phyloP scores from a whole-genome alignment of 1,284 basidiomycete species.

The Sphaerobolus stellatus region DNA sequence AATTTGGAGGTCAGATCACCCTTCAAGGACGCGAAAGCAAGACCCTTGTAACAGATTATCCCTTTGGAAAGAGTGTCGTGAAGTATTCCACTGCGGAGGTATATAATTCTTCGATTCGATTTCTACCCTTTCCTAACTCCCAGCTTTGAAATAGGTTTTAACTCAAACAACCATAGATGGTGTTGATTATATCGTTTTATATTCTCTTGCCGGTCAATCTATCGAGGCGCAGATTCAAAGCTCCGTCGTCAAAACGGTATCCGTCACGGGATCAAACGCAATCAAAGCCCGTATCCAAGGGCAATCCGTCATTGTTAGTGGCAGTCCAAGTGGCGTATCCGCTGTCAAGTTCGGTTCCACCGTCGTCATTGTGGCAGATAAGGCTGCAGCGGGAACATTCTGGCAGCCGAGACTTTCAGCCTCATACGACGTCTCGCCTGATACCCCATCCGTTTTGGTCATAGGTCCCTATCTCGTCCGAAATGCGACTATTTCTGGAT shows the following conservation, averaged over 20 bases:
- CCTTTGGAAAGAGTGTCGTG: slow-evolving; percentile 44
- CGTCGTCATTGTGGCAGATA: slow-evolving; percentile 65
- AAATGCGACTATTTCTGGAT: slow-evolving; percentile 40
- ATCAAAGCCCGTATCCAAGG: no score
- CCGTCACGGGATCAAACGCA: no score
- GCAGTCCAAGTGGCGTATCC: no score
- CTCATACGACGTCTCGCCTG: slow-evolving; percentile 51
- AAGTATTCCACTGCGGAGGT: slow-evolving; percentile 69
- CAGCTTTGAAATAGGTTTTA: no score
- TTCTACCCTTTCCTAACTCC: no score
- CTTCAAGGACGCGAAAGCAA: not conserved
- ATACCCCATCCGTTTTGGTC: slow-evolving; percentile 52
- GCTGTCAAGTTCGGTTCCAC: slow-evolving; percentile 65
- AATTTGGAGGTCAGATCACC: slow-evolving; percentile 9
- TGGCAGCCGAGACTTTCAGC: slow-evolving; percentile 50
- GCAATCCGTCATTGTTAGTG: no score
- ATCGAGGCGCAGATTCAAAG: no score
- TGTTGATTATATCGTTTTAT: no score
- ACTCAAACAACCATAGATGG: no score
- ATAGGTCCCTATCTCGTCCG: slow-evolving; percentile 60
- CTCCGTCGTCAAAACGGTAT: no score
- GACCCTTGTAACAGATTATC: not conserved
- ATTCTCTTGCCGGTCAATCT: no score
- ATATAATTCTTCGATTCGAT: no score
- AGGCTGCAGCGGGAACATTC: slow-evolving; percentile 57